phyloP scores from a whole-genome alignment of 179 eudicot species.

The Gypsophila paniculata region DNA sequence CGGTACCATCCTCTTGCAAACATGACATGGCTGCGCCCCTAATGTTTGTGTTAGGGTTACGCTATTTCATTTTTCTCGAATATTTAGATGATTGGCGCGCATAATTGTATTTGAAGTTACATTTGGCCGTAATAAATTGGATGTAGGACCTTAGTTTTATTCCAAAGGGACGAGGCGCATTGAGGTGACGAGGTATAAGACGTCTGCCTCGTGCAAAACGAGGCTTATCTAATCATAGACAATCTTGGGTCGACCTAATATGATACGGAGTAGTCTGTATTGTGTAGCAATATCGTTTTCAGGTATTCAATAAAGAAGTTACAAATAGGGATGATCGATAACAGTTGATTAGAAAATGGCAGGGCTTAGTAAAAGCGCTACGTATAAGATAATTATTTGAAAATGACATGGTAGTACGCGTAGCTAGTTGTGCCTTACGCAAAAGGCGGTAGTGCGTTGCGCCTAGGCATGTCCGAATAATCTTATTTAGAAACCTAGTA shows the following conservation, averaged over 20 bases:
- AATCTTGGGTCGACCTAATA: background rate
- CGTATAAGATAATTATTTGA: too few species aligned
- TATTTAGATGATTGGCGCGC: background rate
- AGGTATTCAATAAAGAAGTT: background rate
- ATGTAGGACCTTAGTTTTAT: background rate
- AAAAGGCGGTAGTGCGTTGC: background rate
- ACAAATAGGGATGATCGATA: background rate
- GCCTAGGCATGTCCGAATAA: background rate
- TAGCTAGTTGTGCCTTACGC: background rate
- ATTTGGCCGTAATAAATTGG: background rate
- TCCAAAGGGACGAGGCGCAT: background rate
- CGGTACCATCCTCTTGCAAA: too few species aligned
- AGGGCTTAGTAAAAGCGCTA: too few species aligned
- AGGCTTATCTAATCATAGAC: background rate
- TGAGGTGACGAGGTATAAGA: background rate
- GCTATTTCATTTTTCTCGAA: too few species aligned
- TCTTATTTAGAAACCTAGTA: background rate
- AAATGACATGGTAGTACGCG: background rate
- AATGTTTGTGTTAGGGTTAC: too few species aligned
- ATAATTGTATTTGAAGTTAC: background rate
- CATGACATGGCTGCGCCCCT: too few species aligned
- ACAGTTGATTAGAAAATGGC: too few species aligned
- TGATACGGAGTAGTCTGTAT: too few species aligned
- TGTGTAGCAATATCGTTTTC: too few species aligned
- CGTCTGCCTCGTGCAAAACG: background rate